Evolutionary conservation across 164 flowering plant genomes (phyloP).

Genomic region (Stephania cephalantha): DNA sequence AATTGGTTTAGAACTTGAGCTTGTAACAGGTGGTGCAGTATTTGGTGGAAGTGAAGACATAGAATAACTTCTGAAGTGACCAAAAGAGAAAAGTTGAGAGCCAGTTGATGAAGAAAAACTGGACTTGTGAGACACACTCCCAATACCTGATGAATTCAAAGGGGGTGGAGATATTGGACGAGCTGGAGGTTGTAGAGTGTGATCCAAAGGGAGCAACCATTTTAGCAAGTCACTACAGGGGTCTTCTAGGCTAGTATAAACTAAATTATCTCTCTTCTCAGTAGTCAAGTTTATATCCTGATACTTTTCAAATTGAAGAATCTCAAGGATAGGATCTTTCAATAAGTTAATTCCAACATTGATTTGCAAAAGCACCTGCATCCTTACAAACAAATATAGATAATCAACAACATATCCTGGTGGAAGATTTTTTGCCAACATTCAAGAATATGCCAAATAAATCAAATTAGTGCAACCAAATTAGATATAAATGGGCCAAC

Average conservation of each 20-base stretch:
- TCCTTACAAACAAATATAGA: constrained; percentile 68
- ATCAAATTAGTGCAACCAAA: not conserved
- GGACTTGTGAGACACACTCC: constrained; percentile 44
- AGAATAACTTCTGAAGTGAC: constrained; percentile 89
- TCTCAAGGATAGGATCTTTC: constrained; percentile 74
- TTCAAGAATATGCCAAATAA: not conserved
- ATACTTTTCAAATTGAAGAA: constrained; percentile 89
- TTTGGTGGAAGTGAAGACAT: constrained; percentile 89
- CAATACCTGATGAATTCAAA: constrained; percentile 42
- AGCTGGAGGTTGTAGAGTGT: constrained; percentile 45
- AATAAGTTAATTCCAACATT: constrained; percentile 64
- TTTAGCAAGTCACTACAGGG: constrained; percentile 76
- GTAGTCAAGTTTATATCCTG: constrained; percentile 27
- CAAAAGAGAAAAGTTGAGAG: constrained; percentile 77
- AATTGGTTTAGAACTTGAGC: constrained; percentile 44
- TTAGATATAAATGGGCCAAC: not conserved
- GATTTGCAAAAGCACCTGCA: constrained; percentile 93
- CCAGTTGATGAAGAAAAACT: constrained; percentile 50
- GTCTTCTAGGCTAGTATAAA: constrained; percentile 31
- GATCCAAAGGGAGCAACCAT: constrained; percentile 92
- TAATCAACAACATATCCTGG: constrained; percentile 17
- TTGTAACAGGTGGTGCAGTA: constrained; percentile 33
- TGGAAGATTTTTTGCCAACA: not conserved
- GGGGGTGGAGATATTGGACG: constrained; percentile 67
- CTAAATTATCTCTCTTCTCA: constrained; percentile 25